Evolutionary conservation across 495 filamentous ascomycete genomes (phyloP), one percentile per base, ranked within the genome.

Genomic region (Hypoxylon intermedium): DNA sequence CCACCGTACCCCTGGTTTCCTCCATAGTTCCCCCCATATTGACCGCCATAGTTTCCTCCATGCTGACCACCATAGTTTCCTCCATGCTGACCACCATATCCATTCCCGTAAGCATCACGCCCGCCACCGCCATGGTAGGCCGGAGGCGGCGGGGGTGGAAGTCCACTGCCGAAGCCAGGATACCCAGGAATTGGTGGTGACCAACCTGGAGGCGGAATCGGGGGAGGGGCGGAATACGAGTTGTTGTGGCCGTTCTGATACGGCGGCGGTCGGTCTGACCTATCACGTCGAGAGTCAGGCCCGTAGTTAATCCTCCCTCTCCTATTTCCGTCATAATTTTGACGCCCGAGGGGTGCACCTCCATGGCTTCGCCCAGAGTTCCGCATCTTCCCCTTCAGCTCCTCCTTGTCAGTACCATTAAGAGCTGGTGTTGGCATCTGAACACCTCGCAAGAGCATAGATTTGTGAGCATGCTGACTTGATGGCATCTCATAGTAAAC

Each of bases 361-460:
- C 80, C 69, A 49, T 77, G 68, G 51, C 75, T 74, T 66, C 81
- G 70, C n/a, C 91, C 91, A 1, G 81, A 76, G 26, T 79, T 77
- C 16, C 78, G 72, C 2, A 84, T 81, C 47, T 85, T 86, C 28
- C 77, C 79, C 65, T 84, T 85, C 7, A 89, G 81, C 2, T 81
- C 79, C 46, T 88, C 84, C 28, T 92, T 86, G 67, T 99, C 95
- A 42, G 73, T 79, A 15, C 82, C 77, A 61, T 88, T 85, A 1
- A 99, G 80, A 2, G 85, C 88, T 6, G 89, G 85, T 1, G 79
- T 74, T 0, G 85, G 77, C 45, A 92, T 82, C 61, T 88, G 85
- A 37, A 93, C 85, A 6, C 94, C 95, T 2, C 90, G 86, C 46
- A 99, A 81, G 19, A 99, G 82, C 90, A 95, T 94, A 6, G 93